Evolutionary conservation across 2,329 filamentous ascomycete species (phyloP), one percentile per base, ranked within the genome.

Genomic region (Polychaeton citri): DNA sequence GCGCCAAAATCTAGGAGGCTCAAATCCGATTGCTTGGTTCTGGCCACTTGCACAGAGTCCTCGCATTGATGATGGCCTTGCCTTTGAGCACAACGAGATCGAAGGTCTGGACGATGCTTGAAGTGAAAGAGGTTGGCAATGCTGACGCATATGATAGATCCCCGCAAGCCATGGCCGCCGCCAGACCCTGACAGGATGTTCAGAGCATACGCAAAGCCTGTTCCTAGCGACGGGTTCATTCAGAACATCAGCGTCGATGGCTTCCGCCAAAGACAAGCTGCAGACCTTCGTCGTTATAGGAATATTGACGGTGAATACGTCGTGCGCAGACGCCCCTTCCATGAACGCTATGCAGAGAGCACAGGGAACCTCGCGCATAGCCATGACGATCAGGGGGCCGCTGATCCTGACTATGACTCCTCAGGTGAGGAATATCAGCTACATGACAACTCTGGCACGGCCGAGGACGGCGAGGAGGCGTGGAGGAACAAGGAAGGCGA

Each of bases 401-500:
- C 21, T 43, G 12, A 34, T 41, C 36, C 3, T 30, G 36, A 44
- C 9, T 46, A 45, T n/a, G 32, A 41, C 16, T 40, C 39, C 16
- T 45, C 47, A 20, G 42, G 43, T 17, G 42, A 50, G 40, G 50
- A 17, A 46, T 45, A 2, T n/a, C 15, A 17, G 18, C 15, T 13
- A 10, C 15, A 46, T 43, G 18, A 21, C 8, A 16, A 40, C 10
- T 21, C 45, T 33, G 45, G 42, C 7, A n/a, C n/a, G n/a, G 43
- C 48, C 5, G 43, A 48, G 28, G 47, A 66, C 44, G 72, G 69
- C 4, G 66, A 72, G 48, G 68, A 69, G 30, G 70, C 63, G 4
- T 90, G 82, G 82, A 74, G 68, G 0, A 88, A 87, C 45, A 68
- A 73, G 0, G 81, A 88, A 35, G 83, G 82, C 2, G 81, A 88